phyloP scores from a whole-genome alignment of 257 asterid species.

The Nicotiana attenuata region DNA sequence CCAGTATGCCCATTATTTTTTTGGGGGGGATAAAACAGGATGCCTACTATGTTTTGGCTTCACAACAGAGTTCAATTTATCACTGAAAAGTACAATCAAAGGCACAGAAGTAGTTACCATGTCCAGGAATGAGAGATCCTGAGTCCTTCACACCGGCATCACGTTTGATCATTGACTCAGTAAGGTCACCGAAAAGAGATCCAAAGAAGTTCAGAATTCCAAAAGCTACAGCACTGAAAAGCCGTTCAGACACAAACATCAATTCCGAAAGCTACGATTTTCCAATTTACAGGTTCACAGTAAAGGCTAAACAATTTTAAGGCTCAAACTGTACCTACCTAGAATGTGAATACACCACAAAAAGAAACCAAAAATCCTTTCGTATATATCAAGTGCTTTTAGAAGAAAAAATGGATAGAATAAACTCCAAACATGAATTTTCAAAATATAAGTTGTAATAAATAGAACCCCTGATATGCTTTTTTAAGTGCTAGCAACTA shows the following conservation, averaged over 20 bases:
- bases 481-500: neutral
- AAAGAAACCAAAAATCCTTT: neutral
- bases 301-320: neutral
- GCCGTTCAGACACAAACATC: neutral
- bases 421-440: neutral
- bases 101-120: slow-evolving; percentile 46
- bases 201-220: slow-evolving; percentile 85
- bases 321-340: neutral
- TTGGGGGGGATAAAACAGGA: neutral
- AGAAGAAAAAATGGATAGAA: neutral
- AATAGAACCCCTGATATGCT: neutral
- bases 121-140: slow-evolving; percentile 97
- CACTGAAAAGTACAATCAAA: neutral
- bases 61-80: neutral
- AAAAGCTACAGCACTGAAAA: slow-evolving; percentile 70
- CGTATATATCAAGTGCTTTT: neutral
- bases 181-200: slow-evolving; percentile 90
- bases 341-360: neutral
- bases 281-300: neutral
- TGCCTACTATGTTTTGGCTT: neutral
- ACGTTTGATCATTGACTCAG: slow-evolving; percentile 97
- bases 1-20: neutral
- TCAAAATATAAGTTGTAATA: neutral
- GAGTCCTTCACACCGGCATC: slow-evolving; percentile 99
- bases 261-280: neutral